Evolutionary conservation across 768 basidiomycete genomes (phyloP).

Genomic region (Leccinum imitatum): DNA sequence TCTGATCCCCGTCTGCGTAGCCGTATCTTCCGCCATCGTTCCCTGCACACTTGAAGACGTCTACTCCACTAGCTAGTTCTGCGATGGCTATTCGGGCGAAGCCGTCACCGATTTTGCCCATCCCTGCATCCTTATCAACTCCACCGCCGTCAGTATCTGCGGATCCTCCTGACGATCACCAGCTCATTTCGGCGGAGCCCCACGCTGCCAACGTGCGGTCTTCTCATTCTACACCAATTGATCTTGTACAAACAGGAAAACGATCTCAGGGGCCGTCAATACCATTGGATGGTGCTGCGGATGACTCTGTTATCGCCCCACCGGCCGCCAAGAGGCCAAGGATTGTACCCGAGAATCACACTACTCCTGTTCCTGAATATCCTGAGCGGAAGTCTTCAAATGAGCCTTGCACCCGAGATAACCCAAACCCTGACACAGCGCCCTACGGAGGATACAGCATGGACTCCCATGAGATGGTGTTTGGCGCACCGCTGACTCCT

Average conservation of each 20-base stretch:
- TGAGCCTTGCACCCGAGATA: slow-evolving; percentile 5
- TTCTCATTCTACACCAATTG: slow-evolving; percentile 17
- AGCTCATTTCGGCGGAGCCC: slow-evolving; percentile 5
- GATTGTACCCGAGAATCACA: slow-evolving; percentile 5
- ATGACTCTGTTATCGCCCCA: slow-evolving; percentile 18
- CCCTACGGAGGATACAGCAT: background rate
- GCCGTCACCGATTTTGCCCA: slow-evolving; percentile 41
- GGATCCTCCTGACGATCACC: slow-evolving; percentile 20
- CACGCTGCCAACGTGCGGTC: slow-evolving; percentile 13
- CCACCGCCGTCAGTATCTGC: slow-evolving; percentile 25
- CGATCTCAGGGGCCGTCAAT: slow-evolving; percentile 30
- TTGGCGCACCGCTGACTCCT: slow-evolving; percentile 3
- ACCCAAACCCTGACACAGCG: background rate
- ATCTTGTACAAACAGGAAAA: slow-evolving; percentile 23
- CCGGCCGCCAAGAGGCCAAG: slow-evolving; percentile 27
- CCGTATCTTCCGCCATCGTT: slow-evolving; percentile 58
- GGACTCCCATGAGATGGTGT: background rate
- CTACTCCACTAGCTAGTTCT: slow-evolving; percentile 44
- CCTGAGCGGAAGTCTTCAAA: slow-evolving; percentile 8
- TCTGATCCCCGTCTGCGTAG: slow-evolving; percentile 29
- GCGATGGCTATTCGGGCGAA: slow-evolving; percentile 35
- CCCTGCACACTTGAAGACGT: slow-evolving; percentile 50
- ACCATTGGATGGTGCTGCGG: slow-evolving; percentile 25
- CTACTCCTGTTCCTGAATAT: background rate
- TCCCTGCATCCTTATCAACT: slow-evolving; percentile 24